phyloP scores from a whole-genome alignment of 805 yeast genomes.

The Lipomyces yamadae region DNA sequence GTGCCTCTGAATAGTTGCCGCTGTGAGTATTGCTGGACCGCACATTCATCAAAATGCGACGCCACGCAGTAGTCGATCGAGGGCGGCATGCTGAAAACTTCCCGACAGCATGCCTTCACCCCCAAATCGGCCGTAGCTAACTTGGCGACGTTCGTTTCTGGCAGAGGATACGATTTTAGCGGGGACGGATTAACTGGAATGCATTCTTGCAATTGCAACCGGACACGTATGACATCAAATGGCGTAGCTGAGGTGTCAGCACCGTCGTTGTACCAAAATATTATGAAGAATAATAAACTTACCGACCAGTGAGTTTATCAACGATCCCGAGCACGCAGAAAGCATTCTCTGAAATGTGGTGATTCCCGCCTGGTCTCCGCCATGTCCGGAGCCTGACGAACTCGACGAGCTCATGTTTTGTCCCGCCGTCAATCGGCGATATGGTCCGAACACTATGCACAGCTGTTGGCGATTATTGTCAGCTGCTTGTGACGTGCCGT shows the following conservation, averaged over 20 bases:
- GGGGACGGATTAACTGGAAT: constrained; percentile 65
- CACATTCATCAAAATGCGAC: constrained; percentile 45
- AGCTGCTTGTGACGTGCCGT: neutral
- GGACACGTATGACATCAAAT: constrained; percentile 52
- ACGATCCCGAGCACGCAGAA: constrained; percentile 52
- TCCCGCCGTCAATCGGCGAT: neutral
- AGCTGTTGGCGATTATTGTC: neutral
- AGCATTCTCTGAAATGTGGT: constrained; percentile 42
- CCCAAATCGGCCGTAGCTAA: constrained; percentile 45
- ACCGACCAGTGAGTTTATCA: constrained; percentile 49
- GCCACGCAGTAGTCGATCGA: constrained; percentile 48
- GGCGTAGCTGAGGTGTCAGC: constrained; percentile 46
- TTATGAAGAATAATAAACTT: constrained; percentile 7
- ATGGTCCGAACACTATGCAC: neutral
- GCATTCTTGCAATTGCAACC: constrained; percentile 59
- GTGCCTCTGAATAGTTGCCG: constrained; percentile 63
- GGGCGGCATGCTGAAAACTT: constrained; percentile 49
- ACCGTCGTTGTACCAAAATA: constrained; percentile 3
- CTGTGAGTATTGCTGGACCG: constrained; percentile 41
- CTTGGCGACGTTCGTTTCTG: constrained; percentile 10
- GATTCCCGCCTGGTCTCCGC: constrained; percentile 1
- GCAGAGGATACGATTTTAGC: constrained; percentile 19
- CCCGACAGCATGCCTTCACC: constrained; percentile 49
- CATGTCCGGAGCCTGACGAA: neutral
- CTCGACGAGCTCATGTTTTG: neutral